Conservation (phyloP, 495 filamentous ascomycete genomes). For the Annulohypoxylon moriforme region DNA sequence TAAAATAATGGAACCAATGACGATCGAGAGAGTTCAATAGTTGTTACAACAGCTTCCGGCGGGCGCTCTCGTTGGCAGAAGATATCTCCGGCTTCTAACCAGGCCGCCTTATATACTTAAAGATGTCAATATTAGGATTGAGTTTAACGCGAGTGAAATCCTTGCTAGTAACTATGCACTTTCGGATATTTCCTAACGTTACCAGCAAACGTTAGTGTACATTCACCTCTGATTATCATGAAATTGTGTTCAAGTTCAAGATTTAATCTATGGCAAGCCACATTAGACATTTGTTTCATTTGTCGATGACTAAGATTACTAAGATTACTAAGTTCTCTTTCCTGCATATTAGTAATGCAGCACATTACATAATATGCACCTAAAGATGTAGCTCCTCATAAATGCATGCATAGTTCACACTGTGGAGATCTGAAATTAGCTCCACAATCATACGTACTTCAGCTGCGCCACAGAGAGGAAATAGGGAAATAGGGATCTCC, state of each 20-base stretch:
- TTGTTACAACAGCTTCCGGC: not conserved
- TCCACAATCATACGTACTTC: constrained; percentile 7
- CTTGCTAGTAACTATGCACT: no score
- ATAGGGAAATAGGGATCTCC: constrained; percentile 37
- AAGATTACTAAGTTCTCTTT: no score
- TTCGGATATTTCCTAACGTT: no score
- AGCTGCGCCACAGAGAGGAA: constrained; percentile 28
- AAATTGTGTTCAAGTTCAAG: not conserved
- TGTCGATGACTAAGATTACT: not conserved
- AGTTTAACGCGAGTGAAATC: no score
- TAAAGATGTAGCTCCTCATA: not conserved
- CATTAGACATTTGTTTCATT: not conserved
- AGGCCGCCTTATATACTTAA: not conserved
- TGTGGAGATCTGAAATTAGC: not conserved
- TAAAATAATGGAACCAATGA: not conserved
- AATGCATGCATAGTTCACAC: not conserved
- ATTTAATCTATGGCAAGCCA: no score
- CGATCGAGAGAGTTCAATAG: not conserved
- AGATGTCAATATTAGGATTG: no score
- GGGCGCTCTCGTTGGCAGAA: not conserved
- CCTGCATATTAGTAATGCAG: not conserved
- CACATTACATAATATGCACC: not conserved
- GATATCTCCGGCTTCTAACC: not conserved
- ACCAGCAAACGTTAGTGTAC: no score
- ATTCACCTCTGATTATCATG: no score